Percentiles rank a stretch among this genome's conserved stretches.
Evolutionary conservation across 352 stramenopile genomes (phyloP).

Genomic region (Elongisporangium prolatum): DNA sequence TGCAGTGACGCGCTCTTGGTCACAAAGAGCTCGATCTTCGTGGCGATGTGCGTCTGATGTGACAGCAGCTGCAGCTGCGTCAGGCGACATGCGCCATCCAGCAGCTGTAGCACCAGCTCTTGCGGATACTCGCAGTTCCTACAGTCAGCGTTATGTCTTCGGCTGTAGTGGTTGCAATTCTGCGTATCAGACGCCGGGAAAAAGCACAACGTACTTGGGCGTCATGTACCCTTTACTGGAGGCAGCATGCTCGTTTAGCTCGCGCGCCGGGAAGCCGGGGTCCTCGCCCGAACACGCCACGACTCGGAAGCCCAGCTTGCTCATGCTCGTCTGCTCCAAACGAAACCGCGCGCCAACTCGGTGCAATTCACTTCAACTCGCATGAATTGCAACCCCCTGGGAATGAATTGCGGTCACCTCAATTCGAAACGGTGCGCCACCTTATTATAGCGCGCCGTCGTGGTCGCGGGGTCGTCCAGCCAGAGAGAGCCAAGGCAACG

Average conservation of each 20-base stretch:
- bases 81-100: slow-evolving; percentile 57
- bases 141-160: background rate
- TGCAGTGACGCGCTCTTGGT: slow-evolving; percentile 37
- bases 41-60: slow-evolving; percentile 90
- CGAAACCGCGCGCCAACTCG: background rate
- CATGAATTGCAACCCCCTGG: background rate
- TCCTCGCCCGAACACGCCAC: slow-evolving; percentile 86
- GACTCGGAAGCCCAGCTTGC: slow-evolving; percentile 83
- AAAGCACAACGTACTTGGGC: slow-evolving; percentile 40
- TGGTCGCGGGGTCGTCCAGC: background rate
- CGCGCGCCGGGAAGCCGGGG: slow-evolving; percentile 66
- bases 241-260: slow-evolving; percentile 80
- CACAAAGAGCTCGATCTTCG: slow-evolving; percentile 91
- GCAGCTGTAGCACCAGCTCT: slow-evolving; percentile 86
- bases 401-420: background rate
- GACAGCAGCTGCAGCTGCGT: slow-evolving; percentile 89
- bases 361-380: background rate
- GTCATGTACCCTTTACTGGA: slow-evolving; percentile 74
- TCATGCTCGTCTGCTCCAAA: slow-evolving; percentile 37
- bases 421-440: slow-evolving; percentile 8
- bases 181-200: background rate
- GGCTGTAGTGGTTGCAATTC: background rate
- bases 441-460: slow-evolving; percentile 6
- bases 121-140: slow-evolving; percentile 93
- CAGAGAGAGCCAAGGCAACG: slow-evolving; percentile 2